Percentiles rank a stretch among this genome's conserved stretches.
These are phyloP conservation scores for Corynespora cassiicola DNA, from an alignment of 2,329 filamentous ascomycete genomes.

Conservation along the genomic window DNA sequence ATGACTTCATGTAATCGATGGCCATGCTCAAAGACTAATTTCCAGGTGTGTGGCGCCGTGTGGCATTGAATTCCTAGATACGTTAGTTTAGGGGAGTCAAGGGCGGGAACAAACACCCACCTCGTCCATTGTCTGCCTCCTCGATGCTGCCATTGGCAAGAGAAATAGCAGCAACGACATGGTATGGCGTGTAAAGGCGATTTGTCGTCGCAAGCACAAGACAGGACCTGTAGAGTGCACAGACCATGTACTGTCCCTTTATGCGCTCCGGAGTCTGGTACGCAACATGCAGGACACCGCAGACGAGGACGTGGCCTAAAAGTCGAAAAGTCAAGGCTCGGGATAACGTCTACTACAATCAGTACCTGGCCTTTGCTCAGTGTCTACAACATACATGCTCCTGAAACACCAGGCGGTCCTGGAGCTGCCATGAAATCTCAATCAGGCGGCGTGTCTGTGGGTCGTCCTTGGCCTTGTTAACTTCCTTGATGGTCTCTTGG, in stretches of 20 bases:
- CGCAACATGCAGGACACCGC: conserved; percentile 81
- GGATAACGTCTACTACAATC: conserved; percentile 30
- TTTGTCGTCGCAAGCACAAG: conserved; percentile 75
- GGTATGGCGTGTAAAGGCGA: conserved; percentile 71
- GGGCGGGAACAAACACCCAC: conserved; percentile 47
- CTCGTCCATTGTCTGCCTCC: conserved; percentile 76
- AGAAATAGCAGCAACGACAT: conserved; percentile 75
- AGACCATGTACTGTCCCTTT: conserved; percentile 82
- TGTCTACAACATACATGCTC: conserved; percentile 63
- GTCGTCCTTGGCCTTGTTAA: conserved; percentile 86
- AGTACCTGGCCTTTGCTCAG: background rate
- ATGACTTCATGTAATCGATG: conserved; percentile 83
- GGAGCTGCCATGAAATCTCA: conserved; percentile 83
- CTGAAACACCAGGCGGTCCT: conserved; percentile 79
- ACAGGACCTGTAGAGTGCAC: conserved; percentile 81
- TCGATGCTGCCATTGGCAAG: conserved; percentile 72
- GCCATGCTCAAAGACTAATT: conserved; percentile 80
- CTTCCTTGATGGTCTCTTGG: conserved; percentile 76
- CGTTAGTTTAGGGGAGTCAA: conserved; percentile 13
- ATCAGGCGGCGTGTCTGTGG: conserved; percentile 71
- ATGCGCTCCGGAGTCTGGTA: conserved; percentile 76
- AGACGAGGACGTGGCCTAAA: conserved; percentile 81
- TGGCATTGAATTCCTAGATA: conserved; percentile 81
- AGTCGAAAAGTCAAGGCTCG: conserved; percentile 67
- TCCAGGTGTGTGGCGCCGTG: conserved; percentile 88